phyloP scores from a whole-genome alignment of 2,329 filamentous ascomycete species.

The Didymellaceae sp. region DNA sequence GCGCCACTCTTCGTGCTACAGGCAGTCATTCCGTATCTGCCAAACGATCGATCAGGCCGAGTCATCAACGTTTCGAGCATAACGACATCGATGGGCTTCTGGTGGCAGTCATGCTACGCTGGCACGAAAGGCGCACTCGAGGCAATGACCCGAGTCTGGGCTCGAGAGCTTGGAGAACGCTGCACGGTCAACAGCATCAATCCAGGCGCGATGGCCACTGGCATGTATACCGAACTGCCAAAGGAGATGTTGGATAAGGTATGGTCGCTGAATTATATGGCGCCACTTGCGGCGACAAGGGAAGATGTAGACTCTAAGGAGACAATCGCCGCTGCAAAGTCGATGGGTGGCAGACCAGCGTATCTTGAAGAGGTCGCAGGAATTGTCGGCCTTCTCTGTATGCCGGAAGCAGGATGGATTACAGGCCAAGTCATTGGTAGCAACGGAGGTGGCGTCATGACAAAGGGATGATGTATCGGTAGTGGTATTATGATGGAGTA shows the following conservation, averaged over 20 bases:
- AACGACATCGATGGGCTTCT: conserved; percentile 60
- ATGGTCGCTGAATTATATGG: conserved; percentile 62
- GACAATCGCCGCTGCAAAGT: conserved; percentile 63
- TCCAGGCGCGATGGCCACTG: conserved; percentile 59
- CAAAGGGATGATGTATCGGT: conserved; percentile 16
- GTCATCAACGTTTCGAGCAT: conserved; percentile 66
- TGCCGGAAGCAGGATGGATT: conserved; percentile 70
- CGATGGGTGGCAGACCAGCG: conserved; percentile 60
- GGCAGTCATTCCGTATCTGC: conserved; percentile 71
- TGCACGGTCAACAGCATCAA: conserved; percentile 63
- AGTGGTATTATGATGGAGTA: no score
- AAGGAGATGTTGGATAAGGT: conserved; percentile 64
- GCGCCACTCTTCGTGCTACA: conserved; percentile 70
- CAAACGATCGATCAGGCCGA: conserved; percentile 66
- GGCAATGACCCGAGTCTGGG: conserved; percentile 69
- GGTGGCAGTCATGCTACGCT: conserved; percentile 63
- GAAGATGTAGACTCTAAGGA: conserved; percentile 52
- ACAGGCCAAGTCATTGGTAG: conserved; percentile 78
- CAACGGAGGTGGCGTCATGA: conserved; percentile 74
- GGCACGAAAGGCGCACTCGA: conserved; percentile 69
- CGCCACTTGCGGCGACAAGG: conserved; percentile 66
- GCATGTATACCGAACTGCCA: conserved; percentile 65
- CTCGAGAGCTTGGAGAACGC: conserved; percentile 46
- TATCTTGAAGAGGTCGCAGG: conserved; percentile 73
- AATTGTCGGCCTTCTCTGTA: conserved; percentile 75